phyloP scores from a whole-genome alignment of 2,329 filamentous ascomycete species.

The Exophiala viscosa region DNA sequence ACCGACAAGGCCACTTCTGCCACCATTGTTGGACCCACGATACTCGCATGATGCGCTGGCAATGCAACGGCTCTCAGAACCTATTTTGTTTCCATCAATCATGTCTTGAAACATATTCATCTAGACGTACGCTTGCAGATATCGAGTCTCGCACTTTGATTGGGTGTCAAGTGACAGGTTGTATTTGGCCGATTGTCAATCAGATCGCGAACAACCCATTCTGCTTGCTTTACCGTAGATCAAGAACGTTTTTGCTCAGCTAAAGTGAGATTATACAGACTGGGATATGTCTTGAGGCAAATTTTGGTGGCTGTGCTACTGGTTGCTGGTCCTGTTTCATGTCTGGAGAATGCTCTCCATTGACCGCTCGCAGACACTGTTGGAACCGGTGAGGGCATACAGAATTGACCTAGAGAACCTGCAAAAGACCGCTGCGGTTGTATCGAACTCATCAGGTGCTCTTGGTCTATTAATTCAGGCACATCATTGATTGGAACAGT shows the following conservation, averaged over 20 bases:
- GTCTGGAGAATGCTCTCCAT: not conserved
- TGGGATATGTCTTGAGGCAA: not conserved
- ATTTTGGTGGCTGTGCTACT: not conserved
- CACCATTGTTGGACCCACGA: constrained; percentile 18
- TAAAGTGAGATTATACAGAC: constrained; percentile 7
- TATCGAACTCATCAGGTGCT: too few species aligned
- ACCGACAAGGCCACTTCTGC: constrained; percentile 19
- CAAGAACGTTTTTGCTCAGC: not conserved
- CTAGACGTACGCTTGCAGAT: constrained; percentile 7
- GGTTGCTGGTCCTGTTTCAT: not conserved
- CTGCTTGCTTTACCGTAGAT: not conserved
- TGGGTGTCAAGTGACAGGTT: too few species aligned
- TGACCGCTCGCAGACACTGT: too few species aligned
- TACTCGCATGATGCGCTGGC: constrained; percentile 25
- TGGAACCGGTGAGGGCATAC: too few species aligned
- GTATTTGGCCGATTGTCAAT: too few species aligned
- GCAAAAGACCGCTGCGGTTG: too few species aligned
- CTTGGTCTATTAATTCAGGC: too few species aligned
- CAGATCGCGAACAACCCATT: not conserved
- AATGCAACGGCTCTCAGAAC: constrained; percentile 16
- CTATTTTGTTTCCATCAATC: constrained; percentile 5
- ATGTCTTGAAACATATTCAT: constrained; percentile 7
- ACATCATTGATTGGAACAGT: too few species aligned
- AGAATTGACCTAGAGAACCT: too few species aligned
- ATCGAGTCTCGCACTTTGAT: not conserved